Conservation (phyloP, 1,139 yeast genomes). For the Yamadazyma sp. region DNA sequence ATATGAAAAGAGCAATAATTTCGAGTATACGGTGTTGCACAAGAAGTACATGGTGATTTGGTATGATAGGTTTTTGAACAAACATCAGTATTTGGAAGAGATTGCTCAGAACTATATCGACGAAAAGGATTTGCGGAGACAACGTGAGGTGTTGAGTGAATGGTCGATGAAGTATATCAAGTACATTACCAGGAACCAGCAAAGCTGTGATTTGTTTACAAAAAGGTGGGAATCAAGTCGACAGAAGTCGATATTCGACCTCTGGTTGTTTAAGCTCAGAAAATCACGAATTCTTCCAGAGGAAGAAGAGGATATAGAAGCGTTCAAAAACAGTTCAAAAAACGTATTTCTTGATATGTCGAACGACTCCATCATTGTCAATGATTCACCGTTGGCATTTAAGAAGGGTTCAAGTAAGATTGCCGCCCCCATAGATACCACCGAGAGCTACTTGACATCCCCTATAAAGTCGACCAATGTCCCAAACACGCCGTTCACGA, state of each 20-base stretch:
- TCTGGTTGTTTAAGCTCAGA: constrained; percentile 33
- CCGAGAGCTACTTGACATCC: constrained; percentile 28
- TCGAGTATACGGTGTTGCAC: constrained; percentile 23
- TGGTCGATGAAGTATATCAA: constrained; percentile 44
- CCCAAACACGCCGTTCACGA: constrained; percentile 23
- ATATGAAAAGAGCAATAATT: constrained; percentile 17
- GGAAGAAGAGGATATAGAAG: constrained; percentile 11
- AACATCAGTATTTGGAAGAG: constrained; percentile 24
- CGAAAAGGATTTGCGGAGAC: constrained; percentile 26
- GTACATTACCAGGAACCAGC: constrained; percentile 32
- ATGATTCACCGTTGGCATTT: constrained; percentile 37
- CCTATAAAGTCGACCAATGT: constrained; percentile 29
- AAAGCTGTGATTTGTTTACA: constrained; percentile 35
- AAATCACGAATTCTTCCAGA: constrained; percentile 10
- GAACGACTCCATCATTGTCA: constrained; percentile 21
- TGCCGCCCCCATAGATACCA: constrained; percentile 7
- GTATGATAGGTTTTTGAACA: constrained; percentile 32
- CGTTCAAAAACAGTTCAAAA: neutral
- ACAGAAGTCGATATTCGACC: constrained; percentile 32
- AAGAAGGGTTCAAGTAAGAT: no score
- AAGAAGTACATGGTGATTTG: constrained; percentile 34
- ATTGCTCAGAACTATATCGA: constrained; percentile 30
- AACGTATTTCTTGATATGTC: constrained; percentile 15
- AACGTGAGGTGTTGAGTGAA: constrained; percentile 27
- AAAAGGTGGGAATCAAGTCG: constrained; percentile 33